Evolutionary conservation across 2,329 filamentous ascomycete genomes (phyloP).

Genomic region (Colletotrichum sp.): DNA sequence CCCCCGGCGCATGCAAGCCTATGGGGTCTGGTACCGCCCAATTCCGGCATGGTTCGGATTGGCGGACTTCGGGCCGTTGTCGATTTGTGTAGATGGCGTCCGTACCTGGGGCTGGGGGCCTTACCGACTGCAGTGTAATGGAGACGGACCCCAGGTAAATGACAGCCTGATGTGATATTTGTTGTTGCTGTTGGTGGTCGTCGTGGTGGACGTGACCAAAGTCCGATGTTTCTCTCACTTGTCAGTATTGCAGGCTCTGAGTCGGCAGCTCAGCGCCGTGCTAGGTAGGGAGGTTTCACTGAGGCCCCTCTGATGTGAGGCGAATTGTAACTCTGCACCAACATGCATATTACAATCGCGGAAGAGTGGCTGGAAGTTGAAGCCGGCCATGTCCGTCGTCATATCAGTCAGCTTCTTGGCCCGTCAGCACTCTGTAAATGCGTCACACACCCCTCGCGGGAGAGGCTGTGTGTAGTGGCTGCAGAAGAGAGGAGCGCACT

Average conservation of each 20-base stretch:
- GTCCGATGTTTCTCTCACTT: neutral
- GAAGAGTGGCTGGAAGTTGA: neutral
- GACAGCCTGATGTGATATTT: neutral
- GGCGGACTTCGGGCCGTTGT: neutral
- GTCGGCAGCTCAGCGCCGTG: neutral
- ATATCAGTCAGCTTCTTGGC: constrained; percentile 4
- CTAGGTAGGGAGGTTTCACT: neutral
- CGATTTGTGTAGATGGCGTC: neutral
- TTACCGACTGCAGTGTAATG: neutral
- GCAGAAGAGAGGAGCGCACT: neutral
- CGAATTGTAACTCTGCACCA: neutral
- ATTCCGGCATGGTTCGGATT: neutral
- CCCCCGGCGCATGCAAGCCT: neutral
- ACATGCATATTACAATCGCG: neutral
- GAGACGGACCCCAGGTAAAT: neutral
- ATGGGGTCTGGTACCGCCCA: neutral
- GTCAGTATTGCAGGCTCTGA: neutral
- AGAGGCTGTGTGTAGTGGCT: neutral
- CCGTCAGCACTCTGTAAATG: constrained; percentile 6
- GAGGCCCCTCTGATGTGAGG: neutral
- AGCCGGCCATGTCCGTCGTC: neutral
- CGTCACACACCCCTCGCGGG: neutral
- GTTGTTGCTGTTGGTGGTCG: neutral
- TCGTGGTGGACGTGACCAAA: neutral
- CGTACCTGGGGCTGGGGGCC: neutral